Conservation (phyloP, 345 rosid genomes). For the Eucalyptus erythrocorys region DNA sequence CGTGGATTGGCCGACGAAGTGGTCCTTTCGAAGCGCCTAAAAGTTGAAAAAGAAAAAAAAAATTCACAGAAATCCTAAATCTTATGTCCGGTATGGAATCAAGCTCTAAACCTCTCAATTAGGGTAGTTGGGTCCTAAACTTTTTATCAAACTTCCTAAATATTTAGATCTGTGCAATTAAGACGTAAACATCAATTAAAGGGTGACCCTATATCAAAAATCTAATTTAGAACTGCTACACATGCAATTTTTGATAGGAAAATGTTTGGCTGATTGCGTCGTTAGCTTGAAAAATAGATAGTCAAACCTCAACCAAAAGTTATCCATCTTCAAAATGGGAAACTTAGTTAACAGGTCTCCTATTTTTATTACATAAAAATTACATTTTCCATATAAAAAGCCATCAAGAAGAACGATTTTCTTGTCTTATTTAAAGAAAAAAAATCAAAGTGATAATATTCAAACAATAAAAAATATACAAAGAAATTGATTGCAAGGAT, state of each 20-base stretch:
- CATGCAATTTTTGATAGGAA: neutral
- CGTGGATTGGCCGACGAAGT: neutral
- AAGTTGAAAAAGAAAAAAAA: neutral
- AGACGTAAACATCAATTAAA: neutral
- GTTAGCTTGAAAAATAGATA: too few species aligned
- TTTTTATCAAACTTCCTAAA: neutral
- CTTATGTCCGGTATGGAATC: neutral
- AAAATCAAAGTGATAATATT: too few species aligned
- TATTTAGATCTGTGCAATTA: neutral
- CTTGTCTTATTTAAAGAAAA: neutral
- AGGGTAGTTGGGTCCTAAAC: neutral
- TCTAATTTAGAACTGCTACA: neutral
- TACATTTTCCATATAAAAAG: neutral
- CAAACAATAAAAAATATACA: accelerated
- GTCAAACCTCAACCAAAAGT: too few species aligned
- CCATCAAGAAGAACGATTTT: neutral
- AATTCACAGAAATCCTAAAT: neutral
- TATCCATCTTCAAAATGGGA: neutral
- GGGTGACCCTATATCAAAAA: neutral
- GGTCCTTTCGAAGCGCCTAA: neutral
- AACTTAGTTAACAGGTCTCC: accelerated
- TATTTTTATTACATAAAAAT: neutral
- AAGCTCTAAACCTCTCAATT: neutral
- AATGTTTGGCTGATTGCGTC: neutral
- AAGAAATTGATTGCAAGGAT: accelerated